A percentile compares a stretch with the other conserved stretches of the same genome.
These are phyloP conservation scores for Hypericum perforatum DNA, from an alignment of 345 rosid species.

Conservation along the genomic window DNA sequence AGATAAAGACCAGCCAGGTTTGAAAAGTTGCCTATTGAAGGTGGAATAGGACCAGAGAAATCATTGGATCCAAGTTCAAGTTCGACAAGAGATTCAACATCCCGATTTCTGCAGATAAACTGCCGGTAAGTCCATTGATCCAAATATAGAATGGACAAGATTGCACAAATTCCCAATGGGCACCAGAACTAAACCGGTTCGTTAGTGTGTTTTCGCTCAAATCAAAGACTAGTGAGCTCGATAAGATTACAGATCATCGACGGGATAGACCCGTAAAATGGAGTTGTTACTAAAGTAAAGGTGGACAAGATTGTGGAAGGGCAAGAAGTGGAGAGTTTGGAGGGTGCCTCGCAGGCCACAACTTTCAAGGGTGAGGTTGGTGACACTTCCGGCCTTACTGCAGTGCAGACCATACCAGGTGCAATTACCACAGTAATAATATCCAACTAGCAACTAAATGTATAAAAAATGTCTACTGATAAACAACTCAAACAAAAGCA, in stretches of 20 bases:
- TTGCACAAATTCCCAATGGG: background rate
- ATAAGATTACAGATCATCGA: conserved; percentile 12
- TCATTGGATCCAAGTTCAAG: background rate
- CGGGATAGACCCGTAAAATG: conserved; percentile 19
- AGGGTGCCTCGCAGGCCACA: conserved; percentile 7
- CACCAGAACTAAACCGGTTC: conserved; percentile 1
- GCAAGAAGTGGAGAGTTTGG: conserved; percentile 8
- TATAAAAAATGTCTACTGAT: too few species aligned
- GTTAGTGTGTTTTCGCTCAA: background rate
- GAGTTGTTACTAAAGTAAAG: conserved; percentile 6
- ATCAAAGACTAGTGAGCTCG: conserved; percentile 12
- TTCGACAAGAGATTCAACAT: background rate
- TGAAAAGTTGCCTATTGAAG: conserved; percentile 2
- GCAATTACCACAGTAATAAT: too few species aligned
- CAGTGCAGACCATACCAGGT: conserved; percentile 15
- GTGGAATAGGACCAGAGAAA: background rate
- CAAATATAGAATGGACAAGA: background rate
- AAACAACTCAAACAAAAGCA: too few species aligned
- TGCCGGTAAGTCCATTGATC: background rate
- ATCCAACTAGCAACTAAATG: too few species aligned
- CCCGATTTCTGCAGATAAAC: conserved; percentile 7
- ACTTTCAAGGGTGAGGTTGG: conserved; percentile 5
- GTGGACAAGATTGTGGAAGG: conserved; percentile 4
- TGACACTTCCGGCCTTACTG: conserved; percentile 2
- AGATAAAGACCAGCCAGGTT: conserved; percentile 12